phyloP scores from a whole-genome alignment of 768 basidiomycete species.

The Sistotremastrum niveocremeum region DNA sequence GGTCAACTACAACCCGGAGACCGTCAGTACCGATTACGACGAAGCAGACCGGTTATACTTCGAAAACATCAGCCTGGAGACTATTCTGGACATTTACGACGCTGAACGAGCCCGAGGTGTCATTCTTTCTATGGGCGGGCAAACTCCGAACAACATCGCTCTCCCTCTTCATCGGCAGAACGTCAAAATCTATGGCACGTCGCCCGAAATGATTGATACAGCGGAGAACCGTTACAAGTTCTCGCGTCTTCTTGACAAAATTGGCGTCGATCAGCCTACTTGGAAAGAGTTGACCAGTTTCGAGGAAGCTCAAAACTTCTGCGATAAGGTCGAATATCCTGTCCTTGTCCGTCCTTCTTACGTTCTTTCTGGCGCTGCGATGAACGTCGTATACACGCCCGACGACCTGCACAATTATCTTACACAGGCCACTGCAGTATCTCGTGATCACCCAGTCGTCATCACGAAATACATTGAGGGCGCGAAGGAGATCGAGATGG shows the following conservation, averaged over 20 bases:
- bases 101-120: conserved; percentile 78
- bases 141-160: conserved; percentile 98
- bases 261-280: conserved; percentile 93
- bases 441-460: conserved; percentile 91
- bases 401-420: conserved; percentile 89
- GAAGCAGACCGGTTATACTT: conserved; percentile 98
- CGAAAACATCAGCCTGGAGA: conserved; percentile 95
- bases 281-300: conserved; percentile 96
- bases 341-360: conserved; percentile 96
- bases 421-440: conserved; percentile 90
- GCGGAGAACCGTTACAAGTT: conserved; percentile 99
- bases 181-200: conserved; percentile 96
- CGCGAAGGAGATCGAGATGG: conserved; percentile 99
- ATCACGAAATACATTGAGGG: conserved; percentile 99
- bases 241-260: conserved; percentile 92
- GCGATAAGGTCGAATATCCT: conserved; percentile 85
- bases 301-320: conserved; percentile 79
- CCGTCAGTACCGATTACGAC: conserved; percentile 97
- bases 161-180: conserved; percentile 92
- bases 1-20: conserved; percentile 99
- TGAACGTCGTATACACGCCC: conserved; percentile 95
- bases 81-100: conserved; percentile 95
- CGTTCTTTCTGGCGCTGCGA: conserved; percentile 97
- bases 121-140: conserved; percentile 96
- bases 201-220: conserved; percentile 98